phyloP scores from a whole-genome alignment of 2,329 filamentous ascomycete genomes.

The Fusarium graminum region DNA sequence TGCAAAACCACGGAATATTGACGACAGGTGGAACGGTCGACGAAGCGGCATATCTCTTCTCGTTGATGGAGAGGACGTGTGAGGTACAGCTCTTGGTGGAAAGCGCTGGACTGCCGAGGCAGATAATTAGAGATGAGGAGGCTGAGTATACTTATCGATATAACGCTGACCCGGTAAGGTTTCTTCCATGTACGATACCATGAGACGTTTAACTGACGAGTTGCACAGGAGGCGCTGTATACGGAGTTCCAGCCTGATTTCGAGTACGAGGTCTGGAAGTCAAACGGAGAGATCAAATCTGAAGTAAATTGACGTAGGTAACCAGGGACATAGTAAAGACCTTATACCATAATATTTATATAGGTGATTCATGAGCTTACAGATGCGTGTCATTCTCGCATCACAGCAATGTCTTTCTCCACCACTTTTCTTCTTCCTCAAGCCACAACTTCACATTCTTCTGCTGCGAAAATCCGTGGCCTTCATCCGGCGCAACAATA shows the following conservation, averaged over 20 bases:
- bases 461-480: conserved; percentile 62
- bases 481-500: conserved; percentile 63
- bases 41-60: conserved; percentile 74
- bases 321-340: not conserved
- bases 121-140: conserved; percentile 54
- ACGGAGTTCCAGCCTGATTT: conserved; percentile 55
- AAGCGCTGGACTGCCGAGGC: conserved; percentile 46
- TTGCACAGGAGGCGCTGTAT: conserved; percentile 49
- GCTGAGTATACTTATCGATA: conserved; percentile 56
- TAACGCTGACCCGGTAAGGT: conserved; percentile 50
- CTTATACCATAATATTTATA: not conserved
- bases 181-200: fast-evolving
- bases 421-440: conserved; percentile 62
- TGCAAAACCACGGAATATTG: conserved; percentile 74
- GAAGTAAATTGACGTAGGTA: conserved; percentile 16
- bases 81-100: conserved; percentile 54
- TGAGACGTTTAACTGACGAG: not conserved
- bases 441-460: conserved; percentile 57
- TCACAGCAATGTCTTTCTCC: conserved; percentile 57
- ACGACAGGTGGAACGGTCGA: conserved; percentile 75
- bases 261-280: conserved; percentile 53
- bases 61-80: conserved; percentile 52
- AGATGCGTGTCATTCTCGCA: not conserved
- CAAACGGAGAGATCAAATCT: conserved; percentile 43
- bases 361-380: not conserved